phyloP scores from a whole-genome alignment of 2,329 filamentous ascomycete species.

The Dactylellina haptotyla region DNA sequence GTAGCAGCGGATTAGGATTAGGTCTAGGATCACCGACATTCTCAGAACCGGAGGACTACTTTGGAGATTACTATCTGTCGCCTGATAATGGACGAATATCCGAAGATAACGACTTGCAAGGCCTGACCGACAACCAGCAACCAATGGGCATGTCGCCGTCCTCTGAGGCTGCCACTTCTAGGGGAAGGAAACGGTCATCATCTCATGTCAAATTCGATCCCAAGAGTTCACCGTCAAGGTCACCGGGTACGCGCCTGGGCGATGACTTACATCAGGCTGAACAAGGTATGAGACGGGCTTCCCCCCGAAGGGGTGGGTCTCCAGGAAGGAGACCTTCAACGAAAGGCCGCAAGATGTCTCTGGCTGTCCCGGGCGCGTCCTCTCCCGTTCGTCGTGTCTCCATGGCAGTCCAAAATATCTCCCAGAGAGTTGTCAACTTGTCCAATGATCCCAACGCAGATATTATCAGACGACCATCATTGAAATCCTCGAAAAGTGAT shows the following conservation, averaged over 20 bases:
- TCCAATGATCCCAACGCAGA: constrained; percentile 82
- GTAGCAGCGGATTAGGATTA: constrained; percentile 21
- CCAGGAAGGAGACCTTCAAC: constrained; percentile 32
- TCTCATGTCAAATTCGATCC: constrained; percentile 55
- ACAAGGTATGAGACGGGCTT: constrained; percentile 55
- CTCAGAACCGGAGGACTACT: constrained; percentile 50
- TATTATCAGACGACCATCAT: constrained; percentile 73
- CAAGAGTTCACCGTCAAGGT: constrained; percentile 49
- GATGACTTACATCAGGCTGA: constrained; percentile 58
- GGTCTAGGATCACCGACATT: constrained; percentile 41
- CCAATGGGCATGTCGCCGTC: constrained; percentile 55
- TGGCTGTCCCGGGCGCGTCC: constrained; percentile 59
- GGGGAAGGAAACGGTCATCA: constrained; percentile 55
- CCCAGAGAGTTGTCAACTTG: constrained; percentile 95
- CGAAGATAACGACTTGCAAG: constrained; percentile 55
- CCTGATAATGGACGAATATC: constrained; percentile 24
- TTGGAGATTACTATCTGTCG: constrained; percentile 42
- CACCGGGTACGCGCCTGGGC: constrained; percentile 56
- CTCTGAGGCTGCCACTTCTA: constrained; percentile 16
- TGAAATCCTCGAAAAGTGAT: constrained; percentile 71
- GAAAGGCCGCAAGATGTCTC: constrained; percentile 49
- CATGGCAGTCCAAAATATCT: constrained; percentile 73
- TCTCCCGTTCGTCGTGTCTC: constrained; percentile 66
- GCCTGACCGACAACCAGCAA: constrained; percentile 57
- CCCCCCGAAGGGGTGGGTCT: constrained; percentile 30